Conservation (phyloP, 1,139 yeast species). For the Cylindricascospora bacillispora region DNA sequence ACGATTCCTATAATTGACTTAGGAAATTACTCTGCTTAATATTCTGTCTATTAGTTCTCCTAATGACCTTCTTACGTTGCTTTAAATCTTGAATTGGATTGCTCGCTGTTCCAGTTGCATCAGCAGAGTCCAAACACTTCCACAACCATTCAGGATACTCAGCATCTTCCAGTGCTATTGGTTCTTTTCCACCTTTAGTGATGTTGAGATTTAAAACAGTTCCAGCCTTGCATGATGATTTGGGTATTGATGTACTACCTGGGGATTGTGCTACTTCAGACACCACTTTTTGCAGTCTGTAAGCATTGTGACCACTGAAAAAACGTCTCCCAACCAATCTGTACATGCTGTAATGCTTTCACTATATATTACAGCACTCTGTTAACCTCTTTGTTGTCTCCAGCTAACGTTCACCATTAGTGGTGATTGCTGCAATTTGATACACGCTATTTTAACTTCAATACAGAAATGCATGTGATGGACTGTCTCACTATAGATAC, state of each 20-base stretch:
- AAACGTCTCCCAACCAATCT: too few relatives aligned
- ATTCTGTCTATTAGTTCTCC: constrained; percentile 51
- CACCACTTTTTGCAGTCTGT: too few relatives aligned
- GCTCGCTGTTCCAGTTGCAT: constrained; percentile 6
- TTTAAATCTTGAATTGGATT: constrained; percentile 52
- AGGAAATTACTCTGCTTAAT: constrained; percentile 75
- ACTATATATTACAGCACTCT: too few relatives aligned
- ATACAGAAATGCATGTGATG: too few relatives aligned
- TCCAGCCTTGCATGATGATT: constrained; percentile 54
- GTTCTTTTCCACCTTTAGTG: constrained; percentile 69
- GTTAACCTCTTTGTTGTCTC: too few relatives aligned
- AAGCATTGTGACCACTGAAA: too few relatives aligned
- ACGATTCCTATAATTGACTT: constrained; percentile 14
- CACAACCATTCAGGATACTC: constrained; percentile 96
- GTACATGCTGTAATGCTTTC: too few relatives aligned
- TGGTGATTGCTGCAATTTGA: too few relatives aligned
- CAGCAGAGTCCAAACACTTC: constrained; percentile 51
- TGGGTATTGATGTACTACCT: neutral
- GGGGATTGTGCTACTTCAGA: too few relatives aligned
- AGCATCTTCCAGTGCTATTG: constrained; percentile 76
- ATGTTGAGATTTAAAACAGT: constrained; percentile 69
- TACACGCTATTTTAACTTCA: too few relatives aligned
- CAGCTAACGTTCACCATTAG: too few relatives aligned
- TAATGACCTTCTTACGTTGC: constrained; percentile 56
- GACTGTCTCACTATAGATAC: too few relatives aligned